phyloP scores from a whole-genome alignment of 2,329 filamentous ascomycete genomes.

The Aspergillus sp. region DNA sequence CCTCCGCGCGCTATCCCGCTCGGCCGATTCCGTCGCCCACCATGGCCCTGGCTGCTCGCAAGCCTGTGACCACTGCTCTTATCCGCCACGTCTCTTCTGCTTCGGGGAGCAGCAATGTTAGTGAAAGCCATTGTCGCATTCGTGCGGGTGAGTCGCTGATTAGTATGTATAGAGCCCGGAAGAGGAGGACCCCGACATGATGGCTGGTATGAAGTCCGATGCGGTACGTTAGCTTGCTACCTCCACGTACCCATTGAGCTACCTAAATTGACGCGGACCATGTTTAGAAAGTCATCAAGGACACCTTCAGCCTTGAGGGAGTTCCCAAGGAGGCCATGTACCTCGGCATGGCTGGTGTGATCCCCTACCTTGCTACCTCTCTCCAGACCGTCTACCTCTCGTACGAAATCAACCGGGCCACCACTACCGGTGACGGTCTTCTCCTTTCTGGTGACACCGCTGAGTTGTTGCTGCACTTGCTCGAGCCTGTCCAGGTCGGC shows the following conservation, averaged over 20 bases:
- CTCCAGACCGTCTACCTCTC: constrained; percentile 73
- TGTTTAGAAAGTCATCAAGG: constrained; percentile 55
- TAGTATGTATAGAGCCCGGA: constrained; percentile 34
- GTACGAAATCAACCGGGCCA: constrained; percentile 70
- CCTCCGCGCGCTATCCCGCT: constrained; percentile 32
- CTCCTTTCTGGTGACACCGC: constrained; percentile 66
- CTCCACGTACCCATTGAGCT: constrained; percentile 7
- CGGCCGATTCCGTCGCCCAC: constrained; percentile 30
- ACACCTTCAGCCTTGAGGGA: constrained; percentile 58
- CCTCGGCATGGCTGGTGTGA: constrained; percentile 67
- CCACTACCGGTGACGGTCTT: constrained; percentile 54
- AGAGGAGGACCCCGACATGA: constrained; percentile 44
- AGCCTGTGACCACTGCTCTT: constrained; percentile 42
- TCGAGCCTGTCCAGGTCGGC: constrained; percentile 84
- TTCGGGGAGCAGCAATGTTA: constrained; percentile 39
- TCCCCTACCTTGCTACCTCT: constrained; percentile 82
- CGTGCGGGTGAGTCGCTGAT: constrained; percentile 43
- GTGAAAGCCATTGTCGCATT: background rate
- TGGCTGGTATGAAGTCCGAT: constrained; percentile 48
- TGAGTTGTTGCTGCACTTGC: constrained; percentile 60
- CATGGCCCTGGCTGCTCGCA: constrained; percentile 38
- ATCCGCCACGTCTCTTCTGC: constrained; percentile 41
- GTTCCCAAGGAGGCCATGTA: constrained; percentile 63
- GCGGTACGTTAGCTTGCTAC: constrained; percentile 45
- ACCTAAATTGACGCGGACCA: background rate